Conservation (phyloP, 1,139 yeast genomes). For the Zygoascus sp. region DNA sequence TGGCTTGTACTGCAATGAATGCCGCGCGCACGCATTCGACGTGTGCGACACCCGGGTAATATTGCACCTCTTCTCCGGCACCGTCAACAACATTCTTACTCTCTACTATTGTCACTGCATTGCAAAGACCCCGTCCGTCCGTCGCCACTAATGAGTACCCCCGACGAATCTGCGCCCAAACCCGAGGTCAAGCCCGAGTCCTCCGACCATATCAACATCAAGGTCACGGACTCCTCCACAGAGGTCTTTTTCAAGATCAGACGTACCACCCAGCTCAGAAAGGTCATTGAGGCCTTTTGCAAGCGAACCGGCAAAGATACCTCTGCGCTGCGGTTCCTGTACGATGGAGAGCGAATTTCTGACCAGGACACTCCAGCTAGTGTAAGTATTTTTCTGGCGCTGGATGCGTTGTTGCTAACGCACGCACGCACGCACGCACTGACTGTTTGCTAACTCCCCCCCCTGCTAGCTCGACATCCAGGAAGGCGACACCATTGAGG, state of each 20-base stretch:
- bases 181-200: constrained; percentile 36
- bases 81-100: too few relatives aligned
- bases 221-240: constrained; percentile 88
- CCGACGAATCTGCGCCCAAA: constrained; percentile 20
- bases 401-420: background rate
- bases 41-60: background rate
- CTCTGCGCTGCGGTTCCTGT: constrained; percentile 77
- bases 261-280: constrained; percentile 84
- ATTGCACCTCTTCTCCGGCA: too few relatives aligned
- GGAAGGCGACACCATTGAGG: constrained; percentile 95
- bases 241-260: constrained; percentile 96
- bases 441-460: constrained; percentile 17
- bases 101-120: too few relatives aligned
- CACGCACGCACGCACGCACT: too few relatives aligned
- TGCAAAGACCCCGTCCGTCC: background rate
- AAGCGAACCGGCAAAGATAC: constrained; percentile 93
- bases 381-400: constrained; percentile 27
- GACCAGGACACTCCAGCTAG: constrained; percentile 90
- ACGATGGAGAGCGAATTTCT: constrained; percentile 87
- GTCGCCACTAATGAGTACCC: constrained; percentile 5
- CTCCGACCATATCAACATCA: constrained; percentile 70
- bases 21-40: too few relatives aligned
- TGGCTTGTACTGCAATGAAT: too few relatives aligned
- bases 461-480: constrained; percentile 76
- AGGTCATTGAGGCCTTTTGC: constrained; percentile 97